A percentile compares a stretch with the other conserved stretches of the same genome.
These are phyloP conservation scores for Boletus rufocinnamomeus DNA, from an alignment of 768 basidiomycete genomes.

Conservation along the genomic window DNA sequence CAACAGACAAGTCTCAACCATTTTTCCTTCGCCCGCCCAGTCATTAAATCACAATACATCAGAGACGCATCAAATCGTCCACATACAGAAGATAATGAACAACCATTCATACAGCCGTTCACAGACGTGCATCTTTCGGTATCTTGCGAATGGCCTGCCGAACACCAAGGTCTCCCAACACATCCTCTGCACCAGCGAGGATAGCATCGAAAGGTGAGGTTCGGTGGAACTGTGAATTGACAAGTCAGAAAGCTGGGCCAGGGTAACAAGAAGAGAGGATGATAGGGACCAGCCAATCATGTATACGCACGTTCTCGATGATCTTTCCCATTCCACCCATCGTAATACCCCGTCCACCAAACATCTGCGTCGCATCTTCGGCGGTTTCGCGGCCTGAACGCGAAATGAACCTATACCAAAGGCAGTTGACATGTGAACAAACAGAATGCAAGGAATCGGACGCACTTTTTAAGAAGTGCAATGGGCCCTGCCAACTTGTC, in stretches of 20 bases:
- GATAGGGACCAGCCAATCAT: not conserved
- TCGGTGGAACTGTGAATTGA: conserved; percentile 62
- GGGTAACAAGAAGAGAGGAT: not conserved
- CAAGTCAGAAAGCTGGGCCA: not conserved
- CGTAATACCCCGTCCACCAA: conserved; percentile 88
- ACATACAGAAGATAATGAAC: not conserved
- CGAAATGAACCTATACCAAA: conserved; percentile 58
- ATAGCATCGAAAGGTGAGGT: conserved; percentile 85
- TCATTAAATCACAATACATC: not conserved
- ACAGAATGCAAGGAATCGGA: conserved; percentile 1
- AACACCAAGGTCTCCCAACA: conserved; percentile 72
- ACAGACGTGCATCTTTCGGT: conserved; percentile 42
- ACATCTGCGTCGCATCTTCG: conserved; percentile 78
- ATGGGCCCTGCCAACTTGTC: conserved; percentile 87
- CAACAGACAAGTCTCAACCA: too few species aligned
- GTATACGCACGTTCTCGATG: conserved; percentile 68
- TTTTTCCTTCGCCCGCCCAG: too few species aligned
- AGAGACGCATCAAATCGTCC: not conserved
- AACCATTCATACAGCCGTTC: not conserved
- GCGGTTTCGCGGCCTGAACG: conserved; percentile 52
- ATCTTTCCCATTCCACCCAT: conserved; percentile 83
- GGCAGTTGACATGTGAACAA: conserved; percentile 5
- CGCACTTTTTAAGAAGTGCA: conserved; percentile 85
- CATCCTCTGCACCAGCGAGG: conserved; percentile 78
- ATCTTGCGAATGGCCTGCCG: conserved; percentile 73